A percentile compares a stretch with the other conserved stretches of the same genome.
Conservation (phyloP, 75 land plant genomes). For the Cupressus sempervirens region DNA sequence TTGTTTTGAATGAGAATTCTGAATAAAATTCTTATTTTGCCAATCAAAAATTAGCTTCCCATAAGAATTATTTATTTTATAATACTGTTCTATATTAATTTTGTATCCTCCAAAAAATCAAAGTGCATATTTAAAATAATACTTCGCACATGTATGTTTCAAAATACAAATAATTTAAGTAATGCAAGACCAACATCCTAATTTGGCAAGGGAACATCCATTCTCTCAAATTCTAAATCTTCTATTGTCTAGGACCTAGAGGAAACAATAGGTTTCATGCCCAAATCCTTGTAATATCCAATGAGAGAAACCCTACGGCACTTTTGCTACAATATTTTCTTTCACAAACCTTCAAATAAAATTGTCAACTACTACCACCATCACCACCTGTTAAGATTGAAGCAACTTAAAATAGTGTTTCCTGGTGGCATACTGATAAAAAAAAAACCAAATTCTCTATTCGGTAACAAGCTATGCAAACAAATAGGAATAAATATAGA, state of each 20-base stretch:
- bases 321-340: neutral
- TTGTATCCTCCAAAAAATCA: neutral
- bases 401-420: no score
- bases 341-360: no score
- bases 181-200: neutral
- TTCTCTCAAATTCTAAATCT: neutral
- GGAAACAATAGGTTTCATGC: neutral
- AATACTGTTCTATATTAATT: neutral
- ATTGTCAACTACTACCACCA: no score
- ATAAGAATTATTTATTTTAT: no score
- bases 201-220: neutral
- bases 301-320: neutral
- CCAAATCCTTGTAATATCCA: neutral
- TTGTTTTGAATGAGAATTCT: no score
- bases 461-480: no score
- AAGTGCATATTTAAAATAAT: neutral
- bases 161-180: neutral
- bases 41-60: neutral
- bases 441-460: no score
- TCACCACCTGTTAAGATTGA: no score
- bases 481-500: no score
- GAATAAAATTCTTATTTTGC: no score
- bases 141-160: neutral
- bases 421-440: no score
- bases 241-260: no score